Conservation (phyloP, 1,284 basidiomycete genomes). For the Heterobasidion annosum region DNA sequence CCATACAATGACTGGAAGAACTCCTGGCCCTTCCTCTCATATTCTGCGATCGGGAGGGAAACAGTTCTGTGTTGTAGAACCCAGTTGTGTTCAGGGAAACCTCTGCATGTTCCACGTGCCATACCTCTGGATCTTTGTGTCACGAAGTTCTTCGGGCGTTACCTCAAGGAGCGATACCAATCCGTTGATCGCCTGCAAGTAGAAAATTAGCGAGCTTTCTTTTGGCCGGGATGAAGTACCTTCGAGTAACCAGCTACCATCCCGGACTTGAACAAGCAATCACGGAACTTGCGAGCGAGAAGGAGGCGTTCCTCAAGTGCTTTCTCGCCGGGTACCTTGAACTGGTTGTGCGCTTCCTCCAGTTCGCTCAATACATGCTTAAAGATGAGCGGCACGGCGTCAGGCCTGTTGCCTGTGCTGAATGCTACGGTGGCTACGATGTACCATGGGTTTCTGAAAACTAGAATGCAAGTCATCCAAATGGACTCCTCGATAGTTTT, state of each 20-base stretch:
- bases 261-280: conserved; percentile 48
- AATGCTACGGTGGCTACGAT: conserved; percentile 45
- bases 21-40: conserved; percentile 28
- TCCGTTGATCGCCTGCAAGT: conserved; percentile 21
- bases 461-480: background rate
- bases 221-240: conserved; percentile 14
- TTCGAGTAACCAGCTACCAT: conserved; percentile 44
- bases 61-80: conserved; percentile 25
- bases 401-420: conserved; percentile 44
- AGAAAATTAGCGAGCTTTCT: background rate
- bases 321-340: conserved; percentile 15
- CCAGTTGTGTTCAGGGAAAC: background rate
- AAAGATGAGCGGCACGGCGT: conserved; percentile 45
- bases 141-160: conserved; percentile 25
- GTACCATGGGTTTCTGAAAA: conserved; percentile 41
- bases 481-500: background rate
- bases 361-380: conserved; percentile 35
- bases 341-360: conserved; percentile 11
- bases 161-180: conserved; percentile 20
- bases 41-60: conserved; percentile 29
- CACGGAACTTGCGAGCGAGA: conserved; percentile 40
- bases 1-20: conserved; percentile 42
- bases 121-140: conserved; percentile 20
- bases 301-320: conserved; percentile 24
- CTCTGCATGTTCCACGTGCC: background rate